These are phyloP conservation scores for Pyrenula massariospora DNA, from an alignment of 495 filamentous ascomycete genomes.

Conservation along the genomic window DNA sequence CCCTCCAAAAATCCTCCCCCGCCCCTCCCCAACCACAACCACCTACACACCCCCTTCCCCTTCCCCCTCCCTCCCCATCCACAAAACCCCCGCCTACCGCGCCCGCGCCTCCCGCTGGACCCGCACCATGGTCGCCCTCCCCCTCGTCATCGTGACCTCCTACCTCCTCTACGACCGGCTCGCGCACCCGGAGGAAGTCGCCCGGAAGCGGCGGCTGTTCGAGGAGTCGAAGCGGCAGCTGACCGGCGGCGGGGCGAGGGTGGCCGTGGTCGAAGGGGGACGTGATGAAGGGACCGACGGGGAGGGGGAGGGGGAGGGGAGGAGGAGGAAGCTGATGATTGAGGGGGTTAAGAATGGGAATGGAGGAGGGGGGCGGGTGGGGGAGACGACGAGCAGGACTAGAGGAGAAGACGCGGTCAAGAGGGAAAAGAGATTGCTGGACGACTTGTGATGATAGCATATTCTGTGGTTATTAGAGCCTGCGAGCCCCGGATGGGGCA, in stretches of 20 bases:
- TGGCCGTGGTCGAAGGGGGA: not conserved
- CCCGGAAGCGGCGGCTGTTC: not conserved
- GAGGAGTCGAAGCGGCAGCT: not conserved
- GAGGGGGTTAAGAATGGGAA: not conserved
- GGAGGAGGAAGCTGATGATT: not conserved
- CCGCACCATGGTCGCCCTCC: slow-evolving; percentile 7
- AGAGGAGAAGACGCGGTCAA: too few species aligned
- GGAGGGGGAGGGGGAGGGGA: not conserved
- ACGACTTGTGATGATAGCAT: too few species aligned
- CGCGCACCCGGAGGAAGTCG: not conserved
- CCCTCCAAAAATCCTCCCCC: too few species aligned
- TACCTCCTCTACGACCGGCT: slow-evolving; percentile 7
- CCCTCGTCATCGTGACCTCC: slow-evolving; percentile 7
- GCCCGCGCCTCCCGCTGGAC: slow-evolving; percentile 2
- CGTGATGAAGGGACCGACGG: not conserved
- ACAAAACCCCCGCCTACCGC: not conserved
- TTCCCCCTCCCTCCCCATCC: not conserved
- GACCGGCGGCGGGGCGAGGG: too few species aligned
- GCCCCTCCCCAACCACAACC: too few species aligned
- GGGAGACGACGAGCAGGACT: too few species aligned
- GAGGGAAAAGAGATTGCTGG: not conserved
- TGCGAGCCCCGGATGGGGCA: too few species aligned
- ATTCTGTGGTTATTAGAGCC: too few species aligned
- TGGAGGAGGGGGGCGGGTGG: not conserved
- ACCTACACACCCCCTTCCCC: not conserved